phyloP scores from a whole-genome alignment of 1,139 yeast species.

The Lizanozyma gosingica region DNA sequence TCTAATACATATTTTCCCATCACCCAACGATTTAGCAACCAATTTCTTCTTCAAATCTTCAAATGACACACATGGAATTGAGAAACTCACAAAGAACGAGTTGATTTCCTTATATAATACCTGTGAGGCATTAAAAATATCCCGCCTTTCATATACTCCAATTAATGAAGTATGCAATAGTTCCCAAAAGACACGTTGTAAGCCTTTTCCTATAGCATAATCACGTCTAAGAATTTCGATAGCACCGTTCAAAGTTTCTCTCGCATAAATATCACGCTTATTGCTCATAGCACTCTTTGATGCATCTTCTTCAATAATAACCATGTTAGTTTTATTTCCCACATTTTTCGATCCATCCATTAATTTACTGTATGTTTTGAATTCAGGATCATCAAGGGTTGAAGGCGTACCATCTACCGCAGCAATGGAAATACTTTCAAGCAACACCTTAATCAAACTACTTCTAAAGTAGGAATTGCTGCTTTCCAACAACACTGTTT shows the following conservation, averaged over 20 bases:
- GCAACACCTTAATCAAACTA: slow-evolving; percentile 39
- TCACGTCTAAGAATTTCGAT: slow-evolving; percentile 59
- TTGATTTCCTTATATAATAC: slow-evolving; percentile 61
- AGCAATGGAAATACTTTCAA: slow-evolving; percentile 52
- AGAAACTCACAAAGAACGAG: slow-evolving; percentile 49
- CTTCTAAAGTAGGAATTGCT: slow-evolving; percentile 41
- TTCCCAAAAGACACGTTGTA: slow-evolving; percentile 58
- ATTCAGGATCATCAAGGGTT: slow-evolving; percentile 50
- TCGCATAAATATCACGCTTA: slow-evolving; percentile 35
- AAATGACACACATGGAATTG: slow-evolving; percentile 47
- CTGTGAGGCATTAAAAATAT: slow-evolving; percentile 55
- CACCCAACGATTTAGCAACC: slow-evolving; percentile 43
- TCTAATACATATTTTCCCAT: slow-evolving; percentile 35
- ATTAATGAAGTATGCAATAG: slow-evolving; percentile 54
- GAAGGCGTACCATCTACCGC: slow-evolving; percentile 57
- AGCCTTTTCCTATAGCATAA: slow-evolving; percentile 53
- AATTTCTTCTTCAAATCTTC: slow-evolving; percentile 51
- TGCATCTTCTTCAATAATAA: slow-evolving; percentile 44
- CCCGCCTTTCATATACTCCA: slow-evolving; percentile 52
- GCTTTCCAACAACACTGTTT: slow-evolving; percentile 47
- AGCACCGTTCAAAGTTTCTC: slow-evolving; percentile 51
- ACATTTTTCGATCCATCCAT: slow-evolving; percentile 8
- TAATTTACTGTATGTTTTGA: slow-evolving; percentile 27
- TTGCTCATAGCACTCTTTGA: slow-evolving; percentile 32
- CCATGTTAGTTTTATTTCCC: slow-evolving; percentile 20